Conservation (phyloP, 2,329 filamentous ascomycete genomes). For the Aspergillus bombycis region DNA sequence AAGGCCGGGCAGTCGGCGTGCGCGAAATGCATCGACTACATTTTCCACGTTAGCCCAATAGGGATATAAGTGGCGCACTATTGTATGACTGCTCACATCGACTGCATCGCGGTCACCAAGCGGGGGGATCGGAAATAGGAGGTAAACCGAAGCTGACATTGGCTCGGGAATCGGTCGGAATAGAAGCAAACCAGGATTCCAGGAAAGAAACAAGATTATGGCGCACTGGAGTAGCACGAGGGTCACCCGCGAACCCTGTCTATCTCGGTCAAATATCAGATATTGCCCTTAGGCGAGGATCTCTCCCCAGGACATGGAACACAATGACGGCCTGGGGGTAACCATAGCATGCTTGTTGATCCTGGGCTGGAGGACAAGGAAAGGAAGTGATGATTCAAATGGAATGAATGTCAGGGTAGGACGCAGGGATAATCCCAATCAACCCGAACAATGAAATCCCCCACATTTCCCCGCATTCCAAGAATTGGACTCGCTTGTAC, state of each 20-base stretch:
- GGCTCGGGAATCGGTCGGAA: constrained; percentile 15
- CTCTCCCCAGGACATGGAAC: neutral
- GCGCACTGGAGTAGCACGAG: constrained; percentile 1
- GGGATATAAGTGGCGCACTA: constrained; percentile 4
- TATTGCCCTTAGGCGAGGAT: constrained; percentile 10
- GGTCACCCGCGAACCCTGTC: neutral
- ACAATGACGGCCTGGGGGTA: neutral
- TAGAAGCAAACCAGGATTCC: constrained; percentile 8
- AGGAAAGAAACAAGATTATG: neutral
- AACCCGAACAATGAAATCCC: too few species aligned
- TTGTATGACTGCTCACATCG: constrained; percentile 12
- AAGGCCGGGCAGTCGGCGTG: neutral
- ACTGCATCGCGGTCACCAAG: constrained; percentile 4
- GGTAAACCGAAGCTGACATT: constrained; percentile 6
- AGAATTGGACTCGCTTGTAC: too few species aligned
- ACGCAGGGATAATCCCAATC: too few species aligned
- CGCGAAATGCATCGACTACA: neutral
- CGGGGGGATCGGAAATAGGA: constrained; percentile 8
- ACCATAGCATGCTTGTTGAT: neutral
- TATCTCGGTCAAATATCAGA: constrained; percentile 25
- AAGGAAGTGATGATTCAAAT: too few species aligned
- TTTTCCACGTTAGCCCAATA: neutral
- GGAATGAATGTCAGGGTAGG: too few species aligned
- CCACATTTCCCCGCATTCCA: too few species aligned
- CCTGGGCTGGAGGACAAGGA: too few species aligned